Evolutionary conservation across 2,329 filamentous ascomycete species (phyloP).

Genomic region (Cladosporium sp.): DNA sequence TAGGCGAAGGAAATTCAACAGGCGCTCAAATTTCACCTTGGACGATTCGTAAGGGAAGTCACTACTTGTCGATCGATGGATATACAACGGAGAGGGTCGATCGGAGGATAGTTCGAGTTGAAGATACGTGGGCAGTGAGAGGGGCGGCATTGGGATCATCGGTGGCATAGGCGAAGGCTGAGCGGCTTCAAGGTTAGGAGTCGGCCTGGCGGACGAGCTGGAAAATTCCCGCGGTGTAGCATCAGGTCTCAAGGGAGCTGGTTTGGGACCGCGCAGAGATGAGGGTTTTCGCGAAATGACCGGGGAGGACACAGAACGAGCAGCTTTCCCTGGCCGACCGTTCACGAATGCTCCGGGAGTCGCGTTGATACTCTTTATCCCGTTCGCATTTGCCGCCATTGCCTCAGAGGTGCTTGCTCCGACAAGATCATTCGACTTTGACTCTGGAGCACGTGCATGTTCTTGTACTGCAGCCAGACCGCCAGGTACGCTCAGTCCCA

Average conservation of each 20-base stretch:
- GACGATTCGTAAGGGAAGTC: constrained; percentile 86
- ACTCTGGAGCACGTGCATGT: background rate
- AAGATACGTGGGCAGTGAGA: constrained; percentile 62
- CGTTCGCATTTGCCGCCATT: constrained; percentile 9
- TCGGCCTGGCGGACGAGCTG: constrained; percentile 24
- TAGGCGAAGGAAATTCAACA: constrained; percentile 82
- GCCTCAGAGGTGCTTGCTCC: background rate
- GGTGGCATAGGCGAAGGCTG: constrained; percentile 45
- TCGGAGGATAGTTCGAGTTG: constrained; percentile 60
- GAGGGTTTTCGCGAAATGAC: constrained; percentile 36
- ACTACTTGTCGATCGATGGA: constrained; percentile 53
- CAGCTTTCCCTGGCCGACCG: constrained; percentile 28
- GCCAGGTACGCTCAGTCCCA: constrained; percentile 2
- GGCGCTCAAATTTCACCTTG: constrained; percentile 82
- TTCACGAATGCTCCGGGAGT: constrained; percentile 18
- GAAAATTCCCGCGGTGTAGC: constrained; percentile 22
- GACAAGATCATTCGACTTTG: background rate
- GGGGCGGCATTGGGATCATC: constrained; percentile 56
- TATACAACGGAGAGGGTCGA: constrained; percentile 59
- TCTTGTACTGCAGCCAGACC: background rate
- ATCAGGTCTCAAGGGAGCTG: constrained; percentile 32
- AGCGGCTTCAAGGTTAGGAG: constrained; percentile 26
- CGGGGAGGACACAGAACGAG: constrained; percentile 35
- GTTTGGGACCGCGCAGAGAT: constrained; percentile 17
- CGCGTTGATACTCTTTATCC: constrained; percentile 31